A percentile compares a stretch with the other conserved stretches of the same genome.
Evolutionary conservation across 1,284 basidiomycete genomes (phyloP).

Genomic region (Irpex lacteus): DNA sequence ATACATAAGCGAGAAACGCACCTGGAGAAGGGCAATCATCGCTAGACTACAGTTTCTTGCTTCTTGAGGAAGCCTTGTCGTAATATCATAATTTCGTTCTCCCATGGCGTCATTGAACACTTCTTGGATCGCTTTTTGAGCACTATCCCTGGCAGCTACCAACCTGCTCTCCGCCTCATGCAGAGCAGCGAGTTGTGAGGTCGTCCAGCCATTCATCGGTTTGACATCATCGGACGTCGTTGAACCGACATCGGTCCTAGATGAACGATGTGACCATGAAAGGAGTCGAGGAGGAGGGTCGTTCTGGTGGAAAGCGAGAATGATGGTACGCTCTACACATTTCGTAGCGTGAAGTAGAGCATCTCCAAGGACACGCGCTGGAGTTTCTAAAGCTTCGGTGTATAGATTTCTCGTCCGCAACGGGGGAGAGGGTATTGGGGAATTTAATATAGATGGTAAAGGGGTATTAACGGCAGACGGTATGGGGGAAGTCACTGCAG

Average conservation of each 20-base stretch:
- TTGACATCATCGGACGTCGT: not conserved
- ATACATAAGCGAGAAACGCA: constrained; percentile 12
- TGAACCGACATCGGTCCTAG: not conserved
- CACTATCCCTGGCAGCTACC: constrained; percentile 28
- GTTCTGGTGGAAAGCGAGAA: constrained; percentile 32
- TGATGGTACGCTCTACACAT: constrained; percentile 32
- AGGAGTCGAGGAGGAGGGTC: constrained; percentile 1
- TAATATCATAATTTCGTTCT: constrained; percentile 22
- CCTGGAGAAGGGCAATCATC: constrained; percentile 45
- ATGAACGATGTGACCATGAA: constrained; percentile 4
- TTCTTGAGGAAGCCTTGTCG: constrained; percentile 29
- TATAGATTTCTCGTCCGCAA: constrained; percentile 16
- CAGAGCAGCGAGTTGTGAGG: constrained; percentile 28
- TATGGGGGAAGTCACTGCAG: not conserved
- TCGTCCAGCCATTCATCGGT: constrained; percentile 9
- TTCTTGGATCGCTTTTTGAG: constrained; percentile 31
- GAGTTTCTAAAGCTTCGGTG: constrained; percentile 28
- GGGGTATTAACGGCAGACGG: not conserved
- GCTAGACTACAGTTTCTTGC: constrained; percentile 39
- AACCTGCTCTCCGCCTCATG: constrained; percentile 28
- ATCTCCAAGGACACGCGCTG: constrained; percentile 33
- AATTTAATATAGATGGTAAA: not conserved
- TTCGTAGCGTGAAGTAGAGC: constrained; percentile 36
- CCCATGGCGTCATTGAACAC: constrained; percentile 34
- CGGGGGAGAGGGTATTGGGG: constrained; percentile 8